Percentiles rank a stretch among this genome's conserved stretches.
Evolutionary conservation across 2,329 filamentous ascomycete genomes (phyloP).

Genomic region (Fusarium tupiense): DNA sequence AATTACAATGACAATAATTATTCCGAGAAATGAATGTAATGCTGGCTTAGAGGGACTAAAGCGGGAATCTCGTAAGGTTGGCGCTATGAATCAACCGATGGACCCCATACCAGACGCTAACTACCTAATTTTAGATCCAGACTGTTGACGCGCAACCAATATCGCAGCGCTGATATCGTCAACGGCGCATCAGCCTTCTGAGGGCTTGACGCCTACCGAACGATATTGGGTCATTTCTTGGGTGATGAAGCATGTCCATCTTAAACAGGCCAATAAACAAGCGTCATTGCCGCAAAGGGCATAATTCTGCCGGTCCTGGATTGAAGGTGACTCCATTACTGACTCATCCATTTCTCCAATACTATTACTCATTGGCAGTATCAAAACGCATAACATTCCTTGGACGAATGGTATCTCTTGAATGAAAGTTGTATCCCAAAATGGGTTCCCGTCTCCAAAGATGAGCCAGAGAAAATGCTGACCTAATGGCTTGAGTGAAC

Average conservation of each 20-base stretch:
- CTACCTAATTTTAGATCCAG: background rate
- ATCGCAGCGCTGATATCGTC: too few species aligned
- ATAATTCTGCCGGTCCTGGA: background rate
- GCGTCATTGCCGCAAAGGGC: fast-evolving
- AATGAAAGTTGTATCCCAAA: background rate
- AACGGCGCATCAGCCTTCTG: fast-evolving
- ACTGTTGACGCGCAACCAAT: fast-evolving
- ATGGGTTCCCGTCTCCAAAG: background rate
- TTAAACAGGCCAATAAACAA: fast-evolving
- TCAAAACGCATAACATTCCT: too few species aligned
- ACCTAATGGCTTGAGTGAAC: conserved; percentile 3
- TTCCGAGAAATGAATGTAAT: too few species aligned
- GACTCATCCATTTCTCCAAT: background rate
- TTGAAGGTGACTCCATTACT: background rate
- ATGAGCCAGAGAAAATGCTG: background rate
- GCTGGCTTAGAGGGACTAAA: background rate
- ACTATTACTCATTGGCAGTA: too few species aligned
- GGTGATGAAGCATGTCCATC: fast-evolving
- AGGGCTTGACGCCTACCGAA: fast-evolving
- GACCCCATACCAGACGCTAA: fast-evolving
- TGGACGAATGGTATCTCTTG: background rate
- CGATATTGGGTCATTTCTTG: fast-evolving
- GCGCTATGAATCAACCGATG: background rate
- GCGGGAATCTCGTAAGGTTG: background rate
- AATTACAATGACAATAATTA: fast-evolving